A percentile compares a stretch with the other conserved stretches of the same genome.
phyloP scores from a whole-genome alignment of 495 filamentous ascomycete genomes.

The Geopyxis carbonaria region DNA sequence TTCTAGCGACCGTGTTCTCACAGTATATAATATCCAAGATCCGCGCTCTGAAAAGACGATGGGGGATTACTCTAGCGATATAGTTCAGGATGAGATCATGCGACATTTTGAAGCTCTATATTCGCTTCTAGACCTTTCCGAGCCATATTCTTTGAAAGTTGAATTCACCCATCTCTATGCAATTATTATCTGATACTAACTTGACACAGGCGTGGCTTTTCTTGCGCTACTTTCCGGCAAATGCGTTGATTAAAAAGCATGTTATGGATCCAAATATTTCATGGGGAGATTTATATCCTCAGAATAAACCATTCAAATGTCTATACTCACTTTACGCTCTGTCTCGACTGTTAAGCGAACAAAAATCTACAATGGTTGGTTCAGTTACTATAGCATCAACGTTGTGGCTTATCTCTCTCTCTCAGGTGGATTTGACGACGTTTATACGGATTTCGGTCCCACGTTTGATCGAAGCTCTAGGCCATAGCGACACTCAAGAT shows the following conservation, averaged over 20 bases:
- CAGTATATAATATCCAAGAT: slow-evolving; percentile 16
- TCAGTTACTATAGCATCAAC: too few species aligned
- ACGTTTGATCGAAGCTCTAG: too few species aligned
- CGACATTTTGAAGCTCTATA: slow-evolving; percentile 77
- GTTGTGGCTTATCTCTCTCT: too few species aligned
- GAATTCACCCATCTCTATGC: slow-evolving; percentile 6
- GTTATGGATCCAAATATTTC: slow-evolving; percentile 36
- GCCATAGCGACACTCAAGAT: too few species aligned
- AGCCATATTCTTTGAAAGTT: slow-evolving; percentile 52
- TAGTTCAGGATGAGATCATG: slow-evolving; percentile 57
- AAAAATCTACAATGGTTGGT: too few species aligned
- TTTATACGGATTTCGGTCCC: too few species aligned
- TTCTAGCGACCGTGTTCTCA: slow-evolving; percentile 27
- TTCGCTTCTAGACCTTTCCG: slow-evolving; percentile 58
- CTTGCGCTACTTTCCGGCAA: slow-evolving; percentile 52
- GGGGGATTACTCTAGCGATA: slow-evolving; percentile 26
- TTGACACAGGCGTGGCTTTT: slow-evolving; percentile 49
- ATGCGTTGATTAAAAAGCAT: slow-evolving; percentile 41
- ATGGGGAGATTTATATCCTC: slow-evolving; percentile 46
- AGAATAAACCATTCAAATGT: slow-evolving; percentile 51
- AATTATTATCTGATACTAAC: slow-evolving; percentile 12
- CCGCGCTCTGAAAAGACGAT: slow-evolving; percentile 15
- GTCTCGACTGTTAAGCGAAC: slow-evolving; percentile 33
- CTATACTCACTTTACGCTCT: slow-evolving; percentile 58
- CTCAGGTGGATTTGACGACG: too few species aligned